phyloP scores from a whole-genome alignment of 2,329 filamentous ascomycete genomes.

The Lecanicillium sp. region DNA sequence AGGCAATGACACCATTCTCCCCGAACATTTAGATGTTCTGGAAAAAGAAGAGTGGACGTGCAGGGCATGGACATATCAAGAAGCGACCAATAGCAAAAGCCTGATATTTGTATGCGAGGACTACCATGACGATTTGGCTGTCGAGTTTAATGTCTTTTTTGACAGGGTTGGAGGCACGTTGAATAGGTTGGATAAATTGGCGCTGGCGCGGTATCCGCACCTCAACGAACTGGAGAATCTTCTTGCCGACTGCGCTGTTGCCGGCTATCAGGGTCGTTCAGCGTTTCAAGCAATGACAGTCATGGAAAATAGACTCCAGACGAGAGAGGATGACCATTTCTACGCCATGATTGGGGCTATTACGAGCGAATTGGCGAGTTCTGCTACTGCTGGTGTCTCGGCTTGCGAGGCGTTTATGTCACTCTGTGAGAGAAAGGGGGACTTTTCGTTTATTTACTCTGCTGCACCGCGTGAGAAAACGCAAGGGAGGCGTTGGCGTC shows the following conservation, averaged over 20 bases:
- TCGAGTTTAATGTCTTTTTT: background rate
- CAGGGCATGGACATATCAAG: background rate
- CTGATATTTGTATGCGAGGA: background rate
- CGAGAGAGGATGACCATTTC: background rate
- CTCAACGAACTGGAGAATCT: constrained; percentile 23
- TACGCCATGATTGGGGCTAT: background rate
- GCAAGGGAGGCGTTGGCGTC: background rate
- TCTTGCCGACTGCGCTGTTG: constrained; percentile 2
- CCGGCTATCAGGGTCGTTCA: background rate
- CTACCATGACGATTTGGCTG: background rate
- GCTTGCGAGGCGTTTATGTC: background rate
- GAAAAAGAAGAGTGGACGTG: background rate
- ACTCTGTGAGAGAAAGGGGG: background rate
- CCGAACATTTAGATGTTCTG: background rate
- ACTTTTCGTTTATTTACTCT: background rate
- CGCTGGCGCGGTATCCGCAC: constrained; percentile 23
- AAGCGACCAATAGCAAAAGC: background rate
- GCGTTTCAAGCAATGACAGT: background rate
- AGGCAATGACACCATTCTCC: background rate
- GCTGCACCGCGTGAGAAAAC: background rate
- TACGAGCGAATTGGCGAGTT: background rate
- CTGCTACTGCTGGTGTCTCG: background rate
- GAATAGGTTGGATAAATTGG: constrained; percentile 16
- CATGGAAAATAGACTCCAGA: background rate
- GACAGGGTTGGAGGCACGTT: too few species aligned